phyloP scores from a whole-genome alignment of 306 rosid genomes.

The Dicorynia guianensis region DNA sequence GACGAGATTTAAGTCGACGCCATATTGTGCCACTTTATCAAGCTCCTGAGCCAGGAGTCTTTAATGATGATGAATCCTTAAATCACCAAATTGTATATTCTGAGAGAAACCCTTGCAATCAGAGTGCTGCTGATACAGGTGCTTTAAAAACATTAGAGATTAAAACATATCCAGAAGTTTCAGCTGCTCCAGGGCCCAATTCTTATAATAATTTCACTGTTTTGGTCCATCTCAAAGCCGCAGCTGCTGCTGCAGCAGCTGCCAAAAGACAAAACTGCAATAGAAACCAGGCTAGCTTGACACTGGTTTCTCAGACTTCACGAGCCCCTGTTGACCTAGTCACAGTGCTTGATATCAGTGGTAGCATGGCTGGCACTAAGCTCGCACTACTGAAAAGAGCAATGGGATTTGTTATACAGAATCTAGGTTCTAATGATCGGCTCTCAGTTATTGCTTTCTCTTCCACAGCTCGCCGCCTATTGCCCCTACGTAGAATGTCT shows the following conservation, averaged over 20 bases:
- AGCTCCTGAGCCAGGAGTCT: conserved; percentile 61
- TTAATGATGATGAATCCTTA: conserved; percentile 66
- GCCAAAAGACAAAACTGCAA: conserved; percentile 24
- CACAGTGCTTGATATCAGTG: conserved; percentile 73
- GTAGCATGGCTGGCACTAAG: conserved; percentile 85
- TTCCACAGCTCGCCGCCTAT: conserved; percentile 71
- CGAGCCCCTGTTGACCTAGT: conserved; percentile 75
- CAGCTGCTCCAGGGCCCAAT: conserved; percentile 48
- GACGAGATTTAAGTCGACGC: conserved; percentile 52
- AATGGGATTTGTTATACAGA: conserved; percentile 77
- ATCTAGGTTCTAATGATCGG: conserved; percentile 72
- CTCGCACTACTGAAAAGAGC: conserved; percentile 75
- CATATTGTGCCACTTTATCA: conserved; percentile 59
- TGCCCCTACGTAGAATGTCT: conserved; percentile 66
- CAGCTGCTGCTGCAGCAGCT: conserved; percentile 35
- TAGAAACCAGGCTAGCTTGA: conserved; percentile 41
- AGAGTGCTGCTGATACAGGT: conserved; percentile 33
- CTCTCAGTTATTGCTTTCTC: conserved; percentile 76
- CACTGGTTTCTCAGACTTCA: conserved; percentile 48
- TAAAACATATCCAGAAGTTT: conserved; percentile 60
- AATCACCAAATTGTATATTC: conserved; percentile 48
- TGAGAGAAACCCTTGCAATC: conserved; percentile 40
- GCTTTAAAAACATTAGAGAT: conserved; percentile 51
- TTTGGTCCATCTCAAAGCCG: conserved; percentile 66
- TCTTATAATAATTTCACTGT: conserved; percentile 53